These are phyloP conservation scores for Sporisorium iseilematis-ciliati DNA, from an alignment of 1,284 basidiomycete genomes.

Conservation along the genomic window DNA sequence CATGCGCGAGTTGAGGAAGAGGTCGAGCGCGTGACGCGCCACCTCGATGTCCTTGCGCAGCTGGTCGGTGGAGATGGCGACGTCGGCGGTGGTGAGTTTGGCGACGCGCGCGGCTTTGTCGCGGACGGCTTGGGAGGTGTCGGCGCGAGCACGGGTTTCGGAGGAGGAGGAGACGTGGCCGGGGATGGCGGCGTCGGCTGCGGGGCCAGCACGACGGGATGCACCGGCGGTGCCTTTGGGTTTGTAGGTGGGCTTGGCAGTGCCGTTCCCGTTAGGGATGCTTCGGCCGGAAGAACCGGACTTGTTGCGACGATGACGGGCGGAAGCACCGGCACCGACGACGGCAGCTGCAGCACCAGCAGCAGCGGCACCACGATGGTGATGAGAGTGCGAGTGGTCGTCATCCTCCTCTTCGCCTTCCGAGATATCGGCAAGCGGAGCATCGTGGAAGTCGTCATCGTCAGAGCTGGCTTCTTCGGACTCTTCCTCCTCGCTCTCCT, in stretches of 20 bases:
- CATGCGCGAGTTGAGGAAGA: constrained; percentile 69
- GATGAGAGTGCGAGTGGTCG: constrained; percentile 23
- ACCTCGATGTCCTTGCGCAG: constrained; percentile 58
- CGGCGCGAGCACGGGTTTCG: constrained; percentile 50
- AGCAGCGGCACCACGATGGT: constrained; percentile 14
- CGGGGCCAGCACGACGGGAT: constrained; percentile 42
- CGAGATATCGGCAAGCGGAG: constrained; percentile 59
- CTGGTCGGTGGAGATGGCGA: constrained; percentile 46
- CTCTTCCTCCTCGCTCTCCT: constrained; percentile 14
- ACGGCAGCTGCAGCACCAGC: constrained; percentile 14
- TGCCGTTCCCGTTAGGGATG: constrained; percentile 14
- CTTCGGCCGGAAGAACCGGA: constrained; percentile 21
- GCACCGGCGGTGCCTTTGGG: constrained; percentile 50
- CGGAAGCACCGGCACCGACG: constrained; percentile 22
- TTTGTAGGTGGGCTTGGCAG: constrained; percentile 21
- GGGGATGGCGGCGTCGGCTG: background rate
- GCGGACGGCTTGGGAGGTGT: constrained; percentile 42
- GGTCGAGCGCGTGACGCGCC: constrained; percentile 60
- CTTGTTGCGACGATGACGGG: constrained; percentile 37
- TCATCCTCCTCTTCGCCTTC: constrained; percentile 60
- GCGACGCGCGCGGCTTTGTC: constrained; percentile 63
- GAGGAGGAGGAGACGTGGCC: constrained; percentile 21
- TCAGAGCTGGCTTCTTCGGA: constrained; percentile 39
- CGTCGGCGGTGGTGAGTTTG: constrained; percentile 59
- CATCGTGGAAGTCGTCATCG: constrained; percentile 59